Percentiles rank a stretch among this genome's conserved stretches.
phyloP scores from a whole-genome alignment of 441 rosid species.

The Syzygium syzygioides region DNA sequence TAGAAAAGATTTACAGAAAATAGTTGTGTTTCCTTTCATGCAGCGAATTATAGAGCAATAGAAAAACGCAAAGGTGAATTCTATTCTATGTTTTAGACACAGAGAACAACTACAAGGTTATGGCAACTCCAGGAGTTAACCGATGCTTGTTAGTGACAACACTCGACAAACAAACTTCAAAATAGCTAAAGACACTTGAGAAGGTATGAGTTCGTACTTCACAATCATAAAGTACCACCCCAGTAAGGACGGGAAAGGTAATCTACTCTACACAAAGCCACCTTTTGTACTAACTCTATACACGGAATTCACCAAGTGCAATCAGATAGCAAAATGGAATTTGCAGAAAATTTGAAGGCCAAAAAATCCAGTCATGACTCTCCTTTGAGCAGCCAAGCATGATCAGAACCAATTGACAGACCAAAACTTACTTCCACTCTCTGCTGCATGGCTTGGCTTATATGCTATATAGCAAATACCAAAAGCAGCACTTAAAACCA shows the following conservation, averaged over 20 bases:
- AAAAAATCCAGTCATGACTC: background rate
- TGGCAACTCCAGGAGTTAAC: background rate
- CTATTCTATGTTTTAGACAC: background rate
- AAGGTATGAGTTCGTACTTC: background rate
- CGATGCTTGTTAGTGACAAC: background rate
- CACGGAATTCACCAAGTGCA: background rate
- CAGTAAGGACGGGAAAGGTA: background rate
- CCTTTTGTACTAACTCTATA: background rate
- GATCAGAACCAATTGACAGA: background rate
- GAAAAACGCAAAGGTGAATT: background rate
- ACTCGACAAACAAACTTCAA: background rate
- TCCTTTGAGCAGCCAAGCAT: background rate
- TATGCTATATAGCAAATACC: background rate
- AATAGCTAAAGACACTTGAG: background rate
- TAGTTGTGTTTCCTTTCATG: background rate
- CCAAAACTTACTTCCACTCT: background rate
- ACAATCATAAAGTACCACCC: background rate
- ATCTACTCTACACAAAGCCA: background rate
- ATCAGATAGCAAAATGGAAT: background rate
- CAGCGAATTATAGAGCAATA: background rate
- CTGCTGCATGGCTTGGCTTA: background rate
- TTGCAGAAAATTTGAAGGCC: background rate
- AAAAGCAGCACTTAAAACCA: background rate
- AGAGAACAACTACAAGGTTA: background rate
- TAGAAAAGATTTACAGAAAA: background rate